Evolutionary conservation across 2,329 filamentous ascomycete species (phyloP).

Genomic region (Fusarium praegraminearum): DNA sequence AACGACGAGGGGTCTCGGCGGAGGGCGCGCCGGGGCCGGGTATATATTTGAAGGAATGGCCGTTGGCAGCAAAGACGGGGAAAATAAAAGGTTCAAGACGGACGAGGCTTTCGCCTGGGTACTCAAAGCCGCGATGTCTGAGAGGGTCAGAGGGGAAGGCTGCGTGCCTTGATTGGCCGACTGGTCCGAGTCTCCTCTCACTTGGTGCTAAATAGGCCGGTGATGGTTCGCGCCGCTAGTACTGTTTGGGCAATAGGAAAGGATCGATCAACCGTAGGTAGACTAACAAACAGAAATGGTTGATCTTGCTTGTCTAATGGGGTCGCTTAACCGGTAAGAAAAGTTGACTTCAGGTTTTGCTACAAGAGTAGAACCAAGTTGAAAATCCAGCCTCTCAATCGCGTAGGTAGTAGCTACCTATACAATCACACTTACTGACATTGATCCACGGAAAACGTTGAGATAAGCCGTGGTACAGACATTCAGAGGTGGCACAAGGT

Average conservation of each 20-base stretch:
- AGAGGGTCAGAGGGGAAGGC: constrained; percentile 41
- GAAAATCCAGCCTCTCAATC: background rate
- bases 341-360: background rate
- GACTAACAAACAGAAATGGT: background rate
- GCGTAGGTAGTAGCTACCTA: background rate
- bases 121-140: constrained; percentile 49
- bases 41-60: constrained; percentile 33
- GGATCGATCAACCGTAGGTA: constrained; percentile 10
- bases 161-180: constrained; percentile 45
- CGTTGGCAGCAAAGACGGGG: constrained; percentile 38
- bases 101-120: constrained; percentile 47
- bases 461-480: background rate
- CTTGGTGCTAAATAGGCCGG: constrained; percentile 32
- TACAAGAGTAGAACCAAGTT: background rate
- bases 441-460: background rate
- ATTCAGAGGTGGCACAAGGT: background rate
- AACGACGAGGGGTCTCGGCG: constrained; percentile 38
- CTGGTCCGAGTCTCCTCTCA: constrained; percentile 39
- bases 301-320: constrained; percentile 15
- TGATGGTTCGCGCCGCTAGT: constrained; percentile 40
- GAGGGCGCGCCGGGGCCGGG: constrained; percentile 34
- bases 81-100: constrained; percentile 48
- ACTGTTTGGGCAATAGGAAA: constrained; percentile 24
- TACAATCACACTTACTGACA: background rate
- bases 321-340: constrained; percentile 4